Evolutionary conservation across 305 asterid genomes (phyloP).

Genomic region (Fraxinus sp.): DNA sequence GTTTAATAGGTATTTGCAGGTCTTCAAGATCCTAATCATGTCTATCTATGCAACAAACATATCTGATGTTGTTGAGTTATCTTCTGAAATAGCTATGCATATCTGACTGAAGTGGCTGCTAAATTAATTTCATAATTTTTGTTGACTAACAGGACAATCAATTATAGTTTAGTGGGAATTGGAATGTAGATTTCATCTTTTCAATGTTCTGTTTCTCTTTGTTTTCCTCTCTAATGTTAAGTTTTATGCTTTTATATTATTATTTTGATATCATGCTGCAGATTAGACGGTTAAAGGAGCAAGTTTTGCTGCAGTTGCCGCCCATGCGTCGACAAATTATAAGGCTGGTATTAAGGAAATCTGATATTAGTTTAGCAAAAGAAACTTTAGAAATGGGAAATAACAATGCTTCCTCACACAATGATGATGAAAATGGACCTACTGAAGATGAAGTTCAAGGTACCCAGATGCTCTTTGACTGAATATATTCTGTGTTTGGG

Average conservation of each 20-base stretch:
- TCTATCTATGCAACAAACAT: neutral
- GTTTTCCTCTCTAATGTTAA: neutral
- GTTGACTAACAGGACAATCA: neutral
- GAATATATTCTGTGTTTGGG: neutral
- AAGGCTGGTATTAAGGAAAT: conserved; percentile 56
- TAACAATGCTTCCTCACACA: conserved; percentile 40
- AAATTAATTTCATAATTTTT: conserved; percentile 4
- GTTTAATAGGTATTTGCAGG: neutral
- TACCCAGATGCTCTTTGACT: conserved; percentile 22
- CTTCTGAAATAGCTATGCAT: conserved; percentile 14
- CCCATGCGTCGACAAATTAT: conserved; percentile 88
- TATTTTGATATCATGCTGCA: conserved; percentile 33
- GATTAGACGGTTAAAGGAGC: conserved; percentile 93
- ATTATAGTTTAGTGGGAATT: neutral
- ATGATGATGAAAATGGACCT: conserved; percentile 46
- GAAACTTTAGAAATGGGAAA: conserved; percentile 47
- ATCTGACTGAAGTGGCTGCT: neutral
- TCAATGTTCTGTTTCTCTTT: neutral
- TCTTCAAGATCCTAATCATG: neutral
- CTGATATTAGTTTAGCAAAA: conserved; percentile 76
- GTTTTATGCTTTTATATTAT: conserved; percentile 18
- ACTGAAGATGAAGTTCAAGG: conserved; percentile 45
- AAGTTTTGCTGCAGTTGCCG: conserved; percentile 83
- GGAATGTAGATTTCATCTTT: neutral
- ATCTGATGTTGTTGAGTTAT: neutral